Evolutionary conservation across 257 asterid genomes (phyloP).

Genomic region (Solanum chilense): DNA sequence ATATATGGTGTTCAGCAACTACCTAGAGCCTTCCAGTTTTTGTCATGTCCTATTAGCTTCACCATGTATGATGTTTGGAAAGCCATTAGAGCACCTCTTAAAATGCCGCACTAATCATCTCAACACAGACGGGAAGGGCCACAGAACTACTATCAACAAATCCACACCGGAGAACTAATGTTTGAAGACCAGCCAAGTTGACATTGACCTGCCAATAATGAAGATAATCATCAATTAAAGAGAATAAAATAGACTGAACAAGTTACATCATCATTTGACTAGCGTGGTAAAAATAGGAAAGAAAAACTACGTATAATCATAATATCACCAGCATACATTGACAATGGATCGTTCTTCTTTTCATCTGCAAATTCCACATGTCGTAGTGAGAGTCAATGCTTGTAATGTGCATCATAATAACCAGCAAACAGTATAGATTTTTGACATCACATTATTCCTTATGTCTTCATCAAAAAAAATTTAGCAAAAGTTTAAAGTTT

Average conservation of each 20-base stretch:
- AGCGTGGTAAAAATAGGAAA: background rate
- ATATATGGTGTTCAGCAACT: too few species aligned
- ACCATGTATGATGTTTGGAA: too few species aligned
- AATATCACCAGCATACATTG: constrained; percentile 97
- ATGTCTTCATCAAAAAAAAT: background rate
- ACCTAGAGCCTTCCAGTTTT: too few species aligned
- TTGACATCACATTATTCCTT: background rate
- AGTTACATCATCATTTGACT: background rate
- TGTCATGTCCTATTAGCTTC: too few species aligned
- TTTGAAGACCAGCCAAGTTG: constrained; percentile 95
- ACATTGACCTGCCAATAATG: constrained; percentile 66
- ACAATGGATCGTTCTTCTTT: constrained; percentile 94
- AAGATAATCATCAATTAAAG: background rate
- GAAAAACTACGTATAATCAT: constrained; percentile 67
- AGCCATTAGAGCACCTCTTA: constrained; percentile 38
- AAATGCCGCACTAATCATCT: constrained; percentile 91
- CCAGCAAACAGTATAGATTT: constrained; percentile 82
- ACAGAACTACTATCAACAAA: constrained; percentile 44
- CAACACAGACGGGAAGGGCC: constrained; percentile 73
- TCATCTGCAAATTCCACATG: constrained; percentile 53
- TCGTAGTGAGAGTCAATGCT: constrained; percentile 14
- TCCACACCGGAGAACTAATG: constrained; percentile 96
- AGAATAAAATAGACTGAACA: background rate
- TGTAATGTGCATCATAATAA: constrained; percentile 94
- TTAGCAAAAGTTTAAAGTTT: background rate